phyloP scores from a whole-genome alignment of 106 monocot species.

The Dioscorea dumetorum region DNA sequence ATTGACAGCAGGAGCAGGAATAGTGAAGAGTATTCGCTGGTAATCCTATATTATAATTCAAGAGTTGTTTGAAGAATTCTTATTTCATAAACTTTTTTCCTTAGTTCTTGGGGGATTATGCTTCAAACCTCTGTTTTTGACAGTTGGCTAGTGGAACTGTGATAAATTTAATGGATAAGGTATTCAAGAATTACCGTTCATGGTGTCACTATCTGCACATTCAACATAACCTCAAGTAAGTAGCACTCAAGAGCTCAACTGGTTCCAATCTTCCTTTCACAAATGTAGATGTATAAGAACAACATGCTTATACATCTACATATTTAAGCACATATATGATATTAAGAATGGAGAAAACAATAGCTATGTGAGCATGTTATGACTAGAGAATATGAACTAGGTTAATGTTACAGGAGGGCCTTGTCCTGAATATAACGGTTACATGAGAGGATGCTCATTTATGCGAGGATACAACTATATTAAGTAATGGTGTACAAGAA shows the following conservation, averaged over 20 bases:
- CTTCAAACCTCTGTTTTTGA: constrained; percentile 1
- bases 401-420: too few species aligned
- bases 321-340: too few species aligned
- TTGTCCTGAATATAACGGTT: too few species aligned
- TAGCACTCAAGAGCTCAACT: neutral
- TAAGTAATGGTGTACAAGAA: too few species aligned
- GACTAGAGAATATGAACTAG: too few species aligned
- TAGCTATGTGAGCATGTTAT: too few species aligned
- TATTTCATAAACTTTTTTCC: neutral
- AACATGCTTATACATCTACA: too few species aligned
- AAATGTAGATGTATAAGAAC: too few species aligned
- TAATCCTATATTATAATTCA: constrained; percentile 14
- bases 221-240: constrained; percentile 51
- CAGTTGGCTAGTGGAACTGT: constrained; percentile 63
- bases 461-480: too few species aligned
- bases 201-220: constrained; percentile 87
- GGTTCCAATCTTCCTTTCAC: too few species aligned
- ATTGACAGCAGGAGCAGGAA: constrained; percentile 48
- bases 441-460: too few species aligned
- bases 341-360: too few species aligned
- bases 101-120: neutral
- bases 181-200: constrained; percentile 74
- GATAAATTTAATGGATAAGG: constrained; percentile 49
- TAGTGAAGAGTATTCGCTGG: constrained; percentile 39
- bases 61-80: neutral